Conservation (phyloP, 495 filamentous ascomycete species). For the Aspergillus egyptiacus region DNA sequence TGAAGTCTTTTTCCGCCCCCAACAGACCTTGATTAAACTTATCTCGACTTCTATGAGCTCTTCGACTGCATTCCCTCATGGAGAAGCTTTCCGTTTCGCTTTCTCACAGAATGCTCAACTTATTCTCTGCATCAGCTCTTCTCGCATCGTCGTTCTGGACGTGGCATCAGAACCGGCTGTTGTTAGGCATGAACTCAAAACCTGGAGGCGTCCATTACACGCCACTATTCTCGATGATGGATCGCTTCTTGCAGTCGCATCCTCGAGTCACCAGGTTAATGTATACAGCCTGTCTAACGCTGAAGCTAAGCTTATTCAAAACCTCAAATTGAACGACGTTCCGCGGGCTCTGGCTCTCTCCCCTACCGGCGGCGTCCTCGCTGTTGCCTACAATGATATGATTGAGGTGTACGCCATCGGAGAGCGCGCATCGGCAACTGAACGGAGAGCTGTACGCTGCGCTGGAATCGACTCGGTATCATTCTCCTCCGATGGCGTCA, state of each 20-base stretch:
- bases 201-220: slow-evolving; percentile 67
- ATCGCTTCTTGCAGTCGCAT: slow-evolving; percentile 68
- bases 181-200: slow-evolving; percentile 74
- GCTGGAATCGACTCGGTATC: slow-evolving; percentile 68
- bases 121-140: slow-evolving; percentile 78
- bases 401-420: slow-evolving; percentile 80
- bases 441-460: slow-evolving; percentile 76
- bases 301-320: slow-evolving; percentile 59
- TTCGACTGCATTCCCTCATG: slow-evolving; percentile 70
- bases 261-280: slow-evolving; percentile 74
- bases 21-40: slow-evolving; percentile 62
- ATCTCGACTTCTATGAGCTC: slow-evolving; percentile 81
- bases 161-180: slow-evolving; percentile 48
- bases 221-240: slow-evolving; percentile 78
- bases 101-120: slow-evolving; percentile 69
- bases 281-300: slow-evolving; percentile 62
- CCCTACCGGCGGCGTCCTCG: slow-evolving; percentile 73
- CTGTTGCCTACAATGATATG: slow-evolving; percentile 78
- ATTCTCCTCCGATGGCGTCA: slow-evolving; percentile 78
- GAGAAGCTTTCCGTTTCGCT: slow-evolving; percentile 79
- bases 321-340: slow-evolving; percentile 67
- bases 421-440: slow-evolving; percentile 54
- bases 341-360: slow-evolving; percentile 75
- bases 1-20: slow-evolving; percentile 68
- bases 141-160: slow-evolving; percentile 75